A percentile compares a stretch with the other conserved stretches of the same genome.
Evolutionary conservation across 2,329 filamentous ascomycete species (phyloP).

Genomic region (Cordyceps fumosorosea): DNA sequence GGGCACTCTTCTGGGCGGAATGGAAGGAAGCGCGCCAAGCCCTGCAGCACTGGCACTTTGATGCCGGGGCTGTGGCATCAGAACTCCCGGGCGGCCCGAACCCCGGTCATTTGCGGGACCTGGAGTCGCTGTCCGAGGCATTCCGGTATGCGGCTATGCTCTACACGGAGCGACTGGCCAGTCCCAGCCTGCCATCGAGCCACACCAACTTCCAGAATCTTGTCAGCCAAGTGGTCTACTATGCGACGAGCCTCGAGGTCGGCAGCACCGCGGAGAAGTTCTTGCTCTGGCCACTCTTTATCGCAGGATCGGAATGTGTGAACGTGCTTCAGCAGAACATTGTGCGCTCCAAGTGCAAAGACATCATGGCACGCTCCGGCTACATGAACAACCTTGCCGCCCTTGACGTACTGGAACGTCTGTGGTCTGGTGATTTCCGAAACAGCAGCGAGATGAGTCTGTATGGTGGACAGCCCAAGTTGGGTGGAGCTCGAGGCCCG

Average conservation of each 20-base stretch:
- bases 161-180: constrained; percentile 82
- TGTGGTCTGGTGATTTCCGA: constrained; percentile 59
- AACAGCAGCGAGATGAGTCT: constrained; percentile 30
- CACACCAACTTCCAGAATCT: constrained; percentile 76
- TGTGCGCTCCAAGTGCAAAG: constrained; percentile 72
- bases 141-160: constrained; percentile 86
- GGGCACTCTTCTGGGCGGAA: constrained; percentile 71
- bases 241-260: constrained; percentile 71
- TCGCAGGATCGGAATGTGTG: constrained; percentile 83
- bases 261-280: constrained; percentile 76
- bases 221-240: constrained; percentile 75
- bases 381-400: constrained; percentile 91
- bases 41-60: constrained; percentile 77
- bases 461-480: constrained; percentile 24
- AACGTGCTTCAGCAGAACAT: constrained; percentile 71
- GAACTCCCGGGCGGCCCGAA: constrained; percentile 45
- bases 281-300: constrained; percentile 87
- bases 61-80: constrained; percentile 44
- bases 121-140: constrained; percentile 78
- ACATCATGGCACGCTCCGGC: constrained; percentile 81
- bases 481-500: constrained; percentile 38
- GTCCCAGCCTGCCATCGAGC: constrained; percentile 64
- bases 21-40: constrained; percentile 74
- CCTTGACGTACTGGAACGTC: constrained; percentile 75
- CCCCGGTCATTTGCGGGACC: constrained; percentile 60